Conservation (phyloP, 768 basidiomycete genomes). For the Kwoniella pini region DNA sequence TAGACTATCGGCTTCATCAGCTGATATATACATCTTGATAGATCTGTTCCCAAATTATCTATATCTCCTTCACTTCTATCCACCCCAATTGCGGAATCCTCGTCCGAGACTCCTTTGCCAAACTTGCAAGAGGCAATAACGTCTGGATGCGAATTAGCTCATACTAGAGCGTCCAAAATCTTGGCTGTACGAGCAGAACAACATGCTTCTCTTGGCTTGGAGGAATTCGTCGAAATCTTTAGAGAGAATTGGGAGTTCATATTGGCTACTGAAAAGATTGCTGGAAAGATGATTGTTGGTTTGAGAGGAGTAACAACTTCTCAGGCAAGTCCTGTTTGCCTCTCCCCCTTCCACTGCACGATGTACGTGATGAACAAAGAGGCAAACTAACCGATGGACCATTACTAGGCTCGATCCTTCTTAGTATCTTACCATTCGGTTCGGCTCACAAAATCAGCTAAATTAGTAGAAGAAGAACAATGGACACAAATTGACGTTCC, state of each 20-base stretch:
- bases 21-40: neutral
- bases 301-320: slow-evolving; percentile 79
- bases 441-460: slow-evolving; percentile 75
- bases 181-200: slow-evolving; percentile 74
- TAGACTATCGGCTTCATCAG: neutral
- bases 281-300: slow-evolving; percentile 87
- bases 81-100: slow-evolving; percentile 6
- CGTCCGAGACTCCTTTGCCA: slow-evolving; percentile 33
- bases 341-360: too few relatives aligned
- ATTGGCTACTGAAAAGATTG: slow-evolving; percentile 78
- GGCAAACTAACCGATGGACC: neutral
- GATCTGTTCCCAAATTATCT: slow-evolving; percentile 11
- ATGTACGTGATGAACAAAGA: too few relatives aligned
- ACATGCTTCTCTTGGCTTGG: slow-evolving; percentile 70
- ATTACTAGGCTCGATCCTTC: slow-evolving; percentile 75
- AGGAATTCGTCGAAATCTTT: slow-evolving; percentile 78
- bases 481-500: slow-evolving; percentile 83
- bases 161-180: slow-evolving; percentile 77
- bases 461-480: slow-evolving; percentile 90
- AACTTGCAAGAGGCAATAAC: slow-evolving; percentile 76
- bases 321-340: slow-evolving; percentile 61
- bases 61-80: slow-evolving; percentile 12
- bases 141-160: slow-evolving; percentile 79
- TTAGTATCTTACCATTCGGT: slow-evolving; percentile 81
- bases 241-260: slow-evolving; percentile 88